phyloP scores from a whole-genome alignment of 2,329 filamentous ascomycete genomes.

The Calonectria hongkongensis region DNA sequence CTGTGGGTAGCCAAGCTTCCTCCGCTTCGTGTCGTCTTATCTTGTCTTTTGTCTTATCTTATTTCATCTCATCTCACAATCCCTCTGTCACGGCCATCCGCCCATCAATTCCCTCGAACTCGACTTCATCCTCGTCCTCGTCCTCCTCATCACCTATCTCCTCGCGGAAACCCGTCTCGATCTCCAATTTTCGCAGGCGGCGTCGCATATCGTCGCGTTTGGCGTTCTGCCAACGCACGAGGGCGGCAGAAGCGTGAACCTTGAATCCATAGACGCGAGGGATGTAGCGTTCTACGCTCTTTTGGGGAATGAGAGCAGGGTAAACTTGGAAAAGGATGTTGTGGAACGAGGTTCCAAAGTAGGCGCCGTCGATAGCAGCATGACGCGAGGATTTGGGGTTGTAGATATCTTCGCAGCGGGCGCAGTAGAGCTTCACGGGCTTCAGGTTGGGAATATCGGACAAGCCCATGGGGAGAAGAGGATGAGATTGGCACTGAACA shows the following conservation, averaged over 20 bases:
- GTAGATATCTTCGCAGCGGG: constrained; percentile 98
- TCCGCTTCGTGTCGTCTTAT: constrained; percentile 29
- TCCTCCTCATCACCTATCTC: constrained; percentile 79
- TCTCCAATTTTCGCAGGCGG: constrained; percentile 80
- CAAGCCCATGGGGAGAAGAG: constrained; percentile 94
- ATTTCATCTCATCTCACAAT: constrained; percentile 41
- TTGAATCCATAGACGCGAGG: constrained; percentile 96
- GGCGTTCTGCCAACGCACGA: constrained; percentile 92
- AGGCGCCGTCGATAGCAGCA: constrained; percentile 95
- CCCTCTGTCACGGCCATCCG: constrained; percentile 55
- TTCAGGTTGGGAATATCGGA: constrained; percentile 91
- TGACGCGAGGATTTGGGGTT: constrained; percentile 98
- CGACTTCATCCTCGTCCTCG: constrained; percentile 72
- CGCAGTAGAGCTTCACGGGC: constrained; percentile 97
- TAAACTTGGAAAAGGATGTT: constrained; percentile 99
- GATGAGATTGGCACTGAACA: constrained; percentile 95
- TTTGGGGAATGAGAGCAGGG: constrained; percentile 89
- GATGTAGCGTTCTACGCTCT: constrained; percentile 89
- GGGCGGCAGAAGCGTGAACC: constrained; percentile 90
- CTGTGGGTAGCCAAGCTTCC: constrained; percentile 23
- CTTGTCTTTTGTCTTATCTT: constrained; percentile 13
- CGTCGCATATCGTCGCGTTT: constrained; percentile 89
- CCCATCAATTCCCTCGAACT: constrained; percentile 62
- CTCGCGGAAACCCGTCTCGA: constrained; percentile 88
- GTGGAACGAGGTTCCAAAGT: constrained; percentile 98